Evolutionary conservation across 805 yeast species (phyloP), one percentile per base, ranked within the genome.

Genomic region (Kodamaea leandrae): DNA sequence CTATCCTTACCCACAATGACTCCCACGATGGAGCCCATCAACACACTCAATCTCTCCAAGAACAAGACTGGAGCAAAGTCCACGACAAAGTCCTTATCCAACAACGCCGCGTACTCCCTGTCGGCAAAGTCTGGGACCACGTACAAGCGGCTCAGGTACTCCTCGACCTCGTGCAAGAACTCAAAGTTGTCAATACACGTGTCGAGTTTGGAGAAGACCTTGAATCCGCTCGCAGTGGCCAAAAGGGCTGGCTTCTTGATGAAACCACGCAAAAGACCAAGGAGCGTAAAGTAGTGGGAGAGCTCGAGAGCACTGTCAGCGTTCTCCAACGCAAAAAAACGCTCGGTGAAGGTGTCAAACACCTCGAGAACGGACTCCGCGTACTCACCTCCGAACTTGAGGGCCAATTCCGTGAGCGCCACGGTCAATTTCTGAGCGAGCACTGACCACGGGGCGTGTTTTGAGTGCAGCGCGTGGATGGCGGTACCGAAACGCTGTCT

Each of bases 401-500:
- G 46, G 4, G 65, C 65, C 43, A 69, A 51, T 36, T 58, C 54
- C 15, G 55, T 45, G 21, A 68, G 57, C 2, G 70, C 72, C 4
- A 45, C 23, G 2, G 72, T 58, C 45, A 69, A 53, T 19, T 57
- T 57, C 38, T 60, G 57, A n/a, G 61, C 61, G 32, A 68, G 50
- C 2, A 53, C 42, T 4, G 54, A 41, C 74, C 73, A 69, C 2
- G 73, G 72, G 6, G 56, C 28, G 9, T 21, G 45, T 9, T 32
- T 39, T 10, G 38, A 42, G 36, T 57, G 62, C 46, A 60, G 53
- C 36, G 55, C 62, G 43, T 50, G 60, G 32, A 52, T 61, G 36
- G 74, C 64, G 17, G 13, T 7, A 18, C 33, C 21, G 48, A 79
- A 77, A 21, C 54, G 50, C 49, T 74, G 80, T 10, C 47, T 49